These are phyloP conservation scores for Ophiocordyceps polyrhachis-furcata DNA, from an alignment of 2,329 filamentous ascomycete species.

Conservation along the genomic window DNA sequence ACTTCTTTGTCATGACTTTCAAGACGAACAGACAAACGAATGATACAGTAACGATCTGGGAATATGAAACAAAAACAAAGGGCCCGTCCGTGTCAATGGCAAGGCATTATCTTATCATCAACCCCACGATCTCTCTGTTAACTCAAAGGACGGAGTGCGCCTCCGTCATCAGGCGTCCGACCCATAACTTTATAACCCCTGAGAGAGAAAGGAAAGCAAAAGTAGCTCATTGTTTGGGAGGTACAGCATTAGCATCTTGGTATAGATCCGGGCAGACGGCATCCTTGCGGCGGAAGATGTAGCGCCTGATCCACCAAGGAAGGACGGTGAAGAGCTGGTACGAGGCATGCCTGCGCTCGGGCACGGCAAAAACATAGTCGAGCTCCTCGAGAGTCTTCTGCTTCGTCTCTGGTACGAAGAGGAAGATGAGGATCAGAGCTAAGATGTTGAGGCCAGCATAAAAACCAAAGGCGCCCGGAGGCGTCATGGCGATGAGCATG, in stretches of 20 bases:
- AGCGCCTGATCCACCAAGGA: slow-evolving; percentile 1
- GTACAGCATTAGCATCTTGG: neutral
- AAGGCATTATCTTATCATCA: no score
- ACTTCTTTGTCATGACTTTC: no score
- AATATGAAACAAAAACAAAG: no score
- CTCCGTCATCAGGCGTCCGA: no score
- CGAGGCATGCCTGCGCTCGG: slow-evolving; percentile 18
- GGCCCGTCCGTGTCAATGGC: no score
- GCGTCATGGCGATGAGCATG: slow-evolving; percentile 13
- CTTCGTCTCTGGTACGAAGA: slow-evolving; percentile 31
- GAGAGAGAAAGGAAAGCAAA: neutral
- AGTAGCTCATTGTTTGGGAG: neutral
- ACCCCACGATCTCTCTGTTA: no score
- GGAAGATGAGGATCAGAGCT: slow-evolving; percentile 27
- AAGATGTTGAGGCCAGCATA: slow-evolving; percentile 28
- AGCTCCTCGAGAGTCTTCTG: slow-evolving; percentile 31
- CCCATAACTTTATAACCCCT: neutral
- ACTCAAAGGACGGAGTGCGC: no score
- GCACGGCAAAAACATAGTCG: slow-evolving; percentile 27
- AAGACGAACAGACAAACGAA: no score
- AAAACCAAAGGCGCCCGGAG: slow-evolving; percentile 18
- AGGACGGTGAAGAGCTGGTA: slow-evolving; percentile 14
- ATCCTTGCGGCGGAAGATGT: slow-evolving; percentile 1
- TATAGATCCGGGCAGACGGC: slow-evolving; percentile 3
- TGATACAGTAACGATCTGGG: no score